These are phyloP conservation scores for Pseudogymnoascus sp. DNA, from an alignment of 2,329 filamentous ascomycete genomes.

Conservation along the genomic window DNA sequence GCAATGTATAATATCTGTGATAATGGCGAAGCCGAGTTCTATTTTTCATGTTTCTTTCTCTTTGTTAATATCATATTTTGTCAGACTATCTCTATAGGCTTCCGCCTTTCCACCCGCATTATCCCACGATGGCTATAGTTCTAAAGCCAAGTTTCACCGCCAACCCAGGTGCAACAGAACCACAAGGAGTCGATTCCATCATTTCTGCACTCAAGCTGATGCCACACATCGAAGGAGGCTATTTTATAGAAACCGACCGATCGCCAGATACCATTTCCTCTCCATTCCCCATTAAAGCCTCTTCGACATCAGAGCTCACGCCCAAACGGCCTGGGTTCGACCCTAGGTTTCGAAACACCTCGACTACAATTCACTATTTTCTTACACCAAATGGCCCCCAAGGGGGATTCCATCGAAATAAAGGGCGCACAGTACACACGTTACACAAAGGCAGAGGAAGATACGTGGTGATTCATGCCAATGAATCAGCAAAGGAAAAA, in stretches of 20 bases:
- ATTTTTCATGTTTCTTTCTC: background rate
- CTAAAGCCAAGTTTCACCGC: slow-evolving; percentile 23
- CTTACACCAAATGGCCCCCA: slow-evolving; percentile 46
- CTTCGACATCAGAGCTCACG: slow-evolving; percentile 28
- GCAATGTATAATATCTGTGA: background rate
- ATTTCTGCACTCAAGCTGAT: slow-evolving; percentile 39
- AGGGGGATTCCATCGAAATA: slow-evolving; percentile 56
- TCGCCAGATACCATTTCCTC: slow-evolving; percentile 44
- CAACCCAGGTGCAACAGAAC: slow-evolving; percentile 23
- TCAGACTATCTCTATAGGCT: background rate
- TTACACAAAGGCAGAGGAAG: slow-evolving; percentile 53
- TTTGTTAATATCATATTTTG: background rate
- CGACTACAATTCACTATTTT: slow-evolving; percentile 57
- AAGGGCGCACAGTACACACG: slow-evolving; percentile 54
- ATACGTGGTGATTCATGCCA: slow-evolving; percentile 56
- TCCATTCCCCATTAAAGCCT: slow-evolving; percentile 39
- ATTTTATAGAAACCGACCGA: slow-evolving; percentile 54
- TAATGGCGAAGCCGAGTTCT: background rate
- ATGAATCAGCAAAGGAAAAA: slow-evolving; percentile 35
- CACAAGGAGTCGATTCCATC: slow-evolving; percentile 27
- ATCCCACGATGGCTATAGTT: background rate
- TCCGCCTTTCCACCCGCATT: background rate
- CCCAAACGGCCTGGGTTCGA: slow-evolving; percentile 30
- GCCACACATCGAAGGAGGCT: slow-evolving; percentile 55
- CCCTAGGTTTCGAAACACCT: slow-evolving; percentile 40